Conservation (phyloP, 2,329 filamentous ascomycete genomes). For the Penicillium sclerotiorum region DNA sequence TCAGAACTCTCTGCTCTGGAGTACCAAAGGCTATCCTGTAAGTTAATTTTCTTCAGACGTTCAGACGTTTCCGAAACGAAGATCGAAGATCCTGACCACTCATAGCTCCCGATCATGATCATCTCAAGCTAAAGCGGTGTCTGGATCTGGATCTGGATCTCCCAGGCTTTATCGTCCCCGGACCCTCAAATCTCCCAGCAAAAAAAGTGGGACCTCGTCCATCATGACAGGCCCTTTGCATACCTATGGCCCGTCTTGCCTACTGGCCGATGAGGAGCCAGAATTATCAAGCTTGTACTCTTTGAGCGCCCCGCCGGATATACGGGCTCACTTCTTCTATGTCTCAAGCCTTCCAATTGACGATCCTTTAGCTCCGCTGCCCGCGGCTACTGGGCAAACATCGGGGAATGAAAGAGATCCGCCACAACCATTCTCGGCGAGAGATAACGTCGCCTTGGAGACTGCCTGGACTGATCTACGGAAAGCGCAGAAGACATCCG, state of each 20-base stretch:
- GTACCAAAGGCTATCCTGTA: neutral
- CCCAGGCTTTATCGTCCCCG: slow-evolving; percentile 3
- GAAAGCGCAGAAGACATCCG: slow-evolving; percentile 17
- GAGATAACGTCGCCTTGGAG: slow-evolving; percentile 79
- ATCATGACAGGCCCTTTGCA: slow-evolving; percentile 53
- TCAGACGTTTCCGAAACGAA: slow-evolving; percentile 9
- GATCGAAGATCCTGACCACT: slow-evolving; percentile 1
- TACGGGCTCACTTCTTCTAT: slow-evolving; percentile 81
- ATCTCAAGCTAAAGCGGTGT: slow-evolving; percentile 6
- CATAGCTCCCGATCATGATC: slow-evolving; percentile 7
- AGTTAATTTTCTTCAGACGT: neutral
- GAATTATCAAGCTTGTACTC: slow-evolving; percentile 35
- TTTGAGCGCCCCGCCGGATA: slow-evolving; percentile 55
- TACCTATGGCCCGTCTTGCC: slow-evolving; percentile 64
- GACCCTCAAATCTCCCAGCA: slow-evolving; percentile 1
- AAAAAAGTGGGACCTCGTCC: slow-evolving; percentile 19
- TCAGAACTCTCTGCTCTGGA: neutral
- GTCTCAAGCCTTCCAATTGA: slow-evolving; percentile 80
- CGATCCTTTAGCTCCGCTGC: slow-evolving; percentile 76
- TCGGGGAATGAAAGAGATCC: slow-evolving; percentile 59
- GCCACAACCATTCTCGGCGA: slow-evolving; percentile 75
- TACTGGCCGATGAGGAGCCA: slow-evolving; percentile 41
- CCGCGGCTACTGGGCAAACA: slow-evolving; percentile 51
- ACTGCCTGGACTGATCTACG: slow-evolving; percentile 70
- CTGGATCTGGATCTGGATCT: slow-evolving; percentile 7